phyloP scores from a whole-genome alignment of 306 rosid genomes.

The Prosopis cineraria region DNA sequence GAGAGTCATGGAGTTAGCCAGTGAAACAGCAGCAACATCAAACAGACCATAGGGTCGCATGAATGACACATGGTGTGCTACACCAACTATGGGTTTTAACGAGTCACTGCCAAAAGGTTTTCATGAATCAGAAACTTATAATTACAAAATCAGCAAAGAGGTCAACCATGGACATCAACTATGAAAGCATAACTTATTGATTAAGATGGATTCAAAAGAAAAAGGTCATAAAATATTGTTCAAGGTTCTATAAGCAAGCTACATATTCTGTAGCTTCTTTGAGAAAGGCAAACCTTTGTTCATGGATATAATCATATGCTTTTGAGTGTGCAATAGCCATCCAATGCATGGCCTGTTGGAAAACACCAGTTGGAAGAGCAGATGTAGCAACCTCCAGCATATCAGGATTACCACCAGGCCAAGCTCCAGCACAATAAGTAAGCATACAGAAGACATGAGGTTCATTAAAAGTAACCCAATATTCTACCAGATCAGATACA shows the following conservation, averaged over 20 bases:
- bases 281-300: conserved; percentile 58
- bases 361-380: conserved; percentile 90
- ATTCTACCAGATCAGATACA: conserved; percentile 79
- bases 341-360: conserved; percentile 98
- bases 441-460: conserved; percentile 91
- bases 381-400: conserved; percentile 92
- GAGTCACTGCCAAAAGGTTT: conserved; percentile 48
- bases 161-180: too few species aligned
- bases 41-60: conserved; percentile 95
- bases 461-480: conserved; percentile 94
- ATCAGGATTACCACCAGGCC: conserved; percentile 99
- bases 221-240: conserved; percentile 8
- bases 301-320: conserved; percentile 88
- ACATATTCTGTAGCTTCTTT: conserved; percentile 34
- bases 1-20: conserved; percentile 81
- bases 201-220: conserved; percentile 17
- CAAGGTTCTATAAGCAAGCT: conserved; percentile 29
- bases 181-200: conserved; percentile 20
- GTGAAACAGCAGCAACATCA: conserved; percentile 75
- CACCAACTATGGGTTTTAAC: conserved; percentile 68
- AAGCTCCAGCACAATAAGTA: conserved; percentile 93
- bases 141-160: conserved; percentile 27
- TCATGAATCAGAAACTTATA: conserved; percentile 33
- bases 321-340: conserved; percentile 84
- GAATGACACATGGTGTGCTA: conserved; percentile 90